Evolutionary conservation across 768 basidiomycete species (phyloP), one percentile per base, ranked within the genome.

Genomic region (Amanita muscaria): DNA sequence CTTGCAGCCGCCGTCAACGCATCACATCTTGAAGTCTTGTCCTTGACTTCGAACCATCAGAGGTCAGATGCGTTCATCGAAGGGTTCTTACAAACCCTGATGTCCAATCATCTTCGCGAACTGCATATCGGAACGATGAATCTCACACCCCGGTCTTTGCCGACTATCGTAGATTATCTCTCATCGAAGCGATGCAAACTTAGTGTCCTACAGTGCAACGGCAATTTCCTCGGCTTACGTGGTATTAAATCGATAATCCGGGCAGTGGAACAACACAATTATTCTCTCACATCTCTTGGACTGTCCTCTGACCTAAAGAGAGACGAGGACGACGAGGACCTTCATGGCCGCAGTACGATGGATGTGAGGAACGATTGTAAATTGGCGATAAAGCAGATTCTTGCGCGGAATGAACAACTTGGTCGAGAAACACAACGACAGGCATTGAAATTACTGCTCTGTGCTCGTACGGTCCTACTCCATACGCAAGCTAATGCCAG

Each of bases 91-190:
- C 66, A 77, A 1, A 47, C 47, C 5, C 67, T 84, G 19, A 53
- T 66, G n/a, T 62, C 74, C 0, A 70, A 65, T 0, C 59, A 64
- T 51, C 67, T 84, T 9, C 66, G 64, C 27, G 72, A 78, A 49
- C 60, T 84, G 14, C 70, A 79, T 49, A 58, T 83, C n/a, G 75
- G 77, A 3, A 69, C 70, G 2, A 67, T 67, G 11, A 66, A 66
- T 15, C 58, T 80, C 47, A 75, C 76, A 2, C 57, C 58, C 27
- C 52, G 47, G 23, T 64, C 68, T 10, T 64, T 68, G 0, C 65
- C 73, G 0, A 50, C 55, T 44, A 66, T 84, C 40, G 49, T 65
- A 11, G 61, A 64, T 14, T 84, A 73, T 51, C 59, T 83, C 11
- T 63, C 63, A 12, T 57, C 65, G 8, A 27, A 45, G 23, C 68